These are phyloP conservation scores for Podaxis sp. DNA, from an alignment of 768 basidiomycete genomes.

Conservation along the genomic window DNA sequence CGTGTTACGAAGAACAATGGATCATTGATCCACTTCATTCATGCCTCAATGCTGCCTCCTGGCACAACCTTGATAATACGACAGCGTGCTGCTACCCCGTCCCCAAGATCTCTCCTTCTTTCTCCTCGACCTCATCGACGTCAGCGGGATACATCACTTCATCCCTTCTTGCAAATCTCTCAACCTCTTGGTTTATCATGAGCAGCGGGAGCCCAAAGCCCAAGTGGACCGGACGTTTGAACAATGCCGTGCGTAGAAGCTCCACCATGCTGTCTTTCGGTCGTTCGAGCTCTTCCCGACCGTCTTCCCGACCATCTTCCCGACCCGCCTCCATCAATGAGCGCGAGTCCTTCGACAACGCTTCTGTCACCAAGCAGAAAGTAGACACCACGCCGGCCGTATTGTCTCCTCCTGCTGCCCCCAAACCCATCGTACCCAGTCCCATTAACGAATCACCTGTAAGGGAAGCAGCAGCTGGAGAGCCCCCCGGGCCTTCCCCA, in stretches of 20 bases:
- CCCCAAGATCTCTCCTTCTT: constrained; percentile 19
- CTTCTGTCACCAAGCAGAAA: constrained; percentile 23
- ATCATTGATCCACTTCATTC: constrained; percentile 13
- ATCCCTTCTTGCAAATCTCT: constrained; percentile 3
- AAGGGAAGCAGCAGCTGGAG: constrained; percentile 48
- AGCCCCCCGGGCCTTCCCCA: constrained; percentile 42
- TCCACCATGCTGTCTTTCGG: constrained; percentile 52
- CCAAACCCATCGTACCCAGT: constrained; percentile 38
- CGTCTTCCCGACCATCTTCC: constrained; percentile 16
- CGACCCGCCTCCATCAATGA: constrained; percentile 28
- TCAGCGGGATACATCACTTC: constrained; percentile 10
- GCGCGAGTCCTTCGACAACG: constrained; percentile 21
- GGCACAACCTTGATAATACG: constrained; percentile 41
- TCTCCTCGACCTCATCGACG: constrained; percentile 17
- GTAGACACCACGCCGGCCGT: constrained; percentile 26
- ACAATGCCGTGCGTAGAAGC: constrained; percentile 58
- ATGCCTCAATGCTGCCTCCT: constrained; percentile 48
- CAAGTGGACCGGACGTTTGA: constrained; percentile 57
- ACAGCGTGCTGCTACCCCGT: constrained; percentile 17
- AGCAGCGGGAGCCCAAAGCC: constrained; percentile 37
- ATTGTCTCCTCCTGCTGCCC: constrained; percentile 22
- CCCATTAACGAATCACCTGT: constrained; percentile 73
- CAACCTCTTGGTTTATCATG: constrained; percentile 13
- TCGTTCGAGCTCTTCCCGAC: constrained; percentile 23
- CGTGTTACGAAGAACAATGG: constrained; percentile 5